Conservation (phyloP, 73 alveolate genomes). For the Paramecium biaurelia region DNA sequence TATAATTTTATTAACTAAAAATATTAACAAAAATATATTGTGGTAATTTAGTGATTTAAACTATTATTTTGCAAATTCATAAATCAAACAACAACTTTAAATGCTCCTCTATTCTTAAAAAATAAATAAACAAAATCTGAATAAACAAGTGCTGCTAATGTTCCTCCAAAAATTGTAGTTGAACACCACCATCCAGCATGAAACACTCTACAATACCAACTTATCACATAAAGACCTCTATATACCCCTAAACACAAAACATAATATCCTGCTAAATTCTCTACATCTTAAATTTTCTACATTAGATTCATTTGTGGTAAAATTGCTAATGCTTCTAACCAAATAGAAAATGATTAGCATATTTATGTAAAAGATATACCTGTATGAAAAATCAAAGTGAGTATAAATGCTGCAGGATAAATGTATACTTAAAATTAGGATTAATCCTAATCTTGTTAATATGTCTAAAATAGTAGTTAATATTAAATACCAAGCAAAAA, state of each 20-base stretch:
- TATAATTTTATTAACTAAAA: too few relatives aligned
- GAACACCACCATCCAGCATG: slow-evolving; percentile 41
- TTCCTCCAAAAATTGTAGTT: not conserved
- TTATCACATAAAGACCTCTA: not conserved
- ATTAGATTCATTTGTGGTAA: not conserved
- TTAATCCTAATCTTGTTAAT: not conserved
- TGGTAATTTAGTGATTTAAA: not conserved
- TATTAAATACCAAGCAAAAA: not conserved
- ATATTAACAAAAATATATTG: not conserved
- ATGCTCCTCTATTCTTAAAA: not conserved
- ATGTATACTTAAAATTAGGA: not conserved
- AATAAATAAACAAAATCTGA: not conserved
- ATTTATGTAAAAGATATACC: not conserved
- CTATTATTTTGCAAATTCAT: not conserved
- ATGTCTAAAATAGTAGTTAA: not conserved
- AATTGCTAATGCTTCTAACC: not conserved
- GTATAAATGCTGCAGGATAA: not conserved
- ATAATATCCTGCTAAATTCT: slow-evolving; percentile 1
- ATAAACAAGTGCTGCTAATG: not conserved
- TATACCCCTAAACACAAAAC: not conserved
- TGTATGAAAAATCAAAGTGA: not conserved
- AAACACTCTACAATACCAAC: slow-evolving; percentile 28
- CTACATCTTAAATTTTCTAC: not conserved
- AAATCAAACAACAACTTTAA: not conserved
- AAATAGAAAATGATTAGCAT: not conserved